Percentiles rank a stretch among this genome's conserved stretches.
These are phyloP conservation scores for Talaromyces rugulosus DNA, from an alignment of 2,329 filamentous ascomycete species.

Conservation along the genomic window DNA sequence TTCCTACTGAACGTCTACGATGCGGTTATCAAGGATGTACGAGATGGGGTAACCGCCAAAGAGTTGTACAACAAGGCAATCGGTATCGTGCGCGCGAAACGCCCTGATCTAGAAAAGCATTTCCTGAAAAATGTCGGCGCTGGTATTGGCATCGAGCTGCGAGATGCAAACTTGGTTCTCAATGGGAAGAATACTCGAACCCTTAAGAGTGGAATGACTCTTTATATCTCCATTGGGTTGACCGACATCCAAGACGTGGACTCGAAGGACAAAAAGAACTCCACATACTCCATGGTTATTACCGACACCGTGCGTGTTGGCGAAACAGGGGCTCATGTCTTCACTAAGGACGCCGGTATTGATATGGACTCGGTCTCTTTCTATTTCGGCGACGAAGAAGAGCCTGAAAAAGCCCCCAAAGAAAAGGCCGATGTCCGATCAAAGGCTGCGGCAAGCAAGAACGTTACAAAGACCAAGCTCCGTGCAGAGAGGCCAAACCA, in stretches of 20 bases:
- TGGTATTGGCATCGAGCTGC: slow-evolving; percentile 87
- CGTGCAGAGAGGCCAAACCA: slow-evolving; percentile 87
- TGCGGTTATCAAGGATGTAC: slow-evolving; percentile 82
- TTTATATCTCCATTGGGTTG: slow-evolving; percentile 85
- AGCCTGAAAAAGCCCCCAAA: slow-evolving; percentile 74
- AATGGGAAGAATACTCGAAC: slow-evolving; percentile 80
- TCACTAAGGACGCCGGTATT: slow-evolving; percentile 87
- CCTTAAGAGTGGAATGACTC: slow-evolving; percentile 94
- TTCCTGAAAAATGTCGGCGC: slow-evolving; percentile 90
- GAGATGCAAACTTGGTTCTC: slow-evolving; percentile 75
- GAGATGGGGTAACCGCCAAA: slow-evolving; percentile 79
- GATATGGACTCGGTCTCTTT: slow-evolving; percentile 94
- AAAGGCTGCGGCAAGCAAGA: slow-evolving; percentile 85
- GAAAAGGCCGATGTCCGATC: slow-evolving; percentile 76
- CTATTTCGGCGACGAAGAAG: slow-evolving; percentile 95
- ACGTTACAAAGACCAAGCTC: slow-evolving; percentile 89
- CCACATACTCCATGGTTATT: slow-evolving; percentile 81
- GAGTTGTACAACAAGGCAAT: slow-evolving; percentile 90
- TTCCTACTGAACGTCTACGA: slow-evolving; percentile 81
- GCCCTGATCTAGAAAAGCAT: slow-evolving; percentile 90
- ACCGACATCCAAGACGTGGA: slow-evolving; percentile 82
- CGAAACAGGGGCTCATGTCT: slow-evolving; percentile 63
- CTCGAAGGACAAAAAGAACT: slow-evolving; percentile 84
- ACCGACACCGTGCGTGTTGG: slow-evolving; percentile 92
- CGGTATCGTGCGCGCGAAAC: slow-evolving; percentile 75